These are phyloP conservation scores for Lepiota venenata DNA, from an alignment of 768 basidiomycete species.

Conservation along the genomic window DNA sequence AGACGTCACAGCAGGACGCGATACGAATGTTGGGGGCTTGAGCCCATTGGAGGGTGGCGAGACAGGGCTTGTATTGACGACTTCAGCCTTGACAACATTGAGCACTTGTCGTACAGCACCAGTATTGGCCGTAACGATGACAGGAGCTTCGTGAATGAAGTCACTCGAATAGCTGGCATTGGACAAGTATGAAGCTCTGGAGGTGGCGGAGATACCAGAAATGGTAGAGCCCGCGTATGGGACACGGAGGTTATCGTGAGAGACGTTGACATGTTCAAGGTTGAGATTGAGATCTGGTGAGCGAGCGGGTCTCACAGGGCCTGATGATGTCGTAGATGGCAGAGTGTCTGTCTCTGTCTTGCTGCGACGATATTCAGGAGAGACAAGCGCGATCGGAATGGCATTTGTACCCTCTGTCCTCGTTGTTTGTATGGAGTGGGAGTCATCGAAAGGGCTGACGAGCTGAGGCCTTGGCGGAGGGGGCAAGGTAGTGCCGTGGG, in stretches of 20 bases:
- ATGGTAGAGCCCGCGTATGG: conserved; percentile 44
- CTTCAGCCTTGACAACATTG: conserved; percentile 76
- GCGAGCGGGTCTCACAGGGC: conserved; percentile 53
- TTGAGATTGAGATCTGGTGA: conserved; percentile 61
- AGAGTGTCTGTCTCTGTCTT: conserved; percentile 23
- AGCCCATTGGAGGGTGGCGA: conserved; percentile 33
- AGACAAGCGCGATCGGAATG: conserved; percentile 80
- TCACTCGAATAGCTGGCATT: conserved; percentile 75
- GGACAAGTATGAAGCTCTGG: conserved; percentile 67
- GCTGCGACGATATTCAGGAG: conserved; percentile 47
- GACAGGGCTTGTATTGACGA: conserved; percentile 56
- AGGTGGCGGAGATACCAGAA: conserved; percentile 50
- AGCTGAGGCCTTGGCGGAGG: conserved; percentile 18
- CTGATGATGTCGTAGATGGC: conserved; percentile 34
- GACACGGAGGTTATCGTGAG: conserved; percentile 46
- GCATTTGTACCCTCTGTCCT: conserved; percentile 80
- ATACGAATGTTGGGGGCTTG: conserved; percentile 37
- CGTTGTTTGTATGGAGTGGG: conserved; percentile 80
- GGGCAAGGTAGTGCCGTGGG: conserved; percentile 17
- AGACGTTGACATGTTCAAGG: conserved; percentile 59
- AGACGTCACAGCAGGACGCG: conserved; percentile 48
- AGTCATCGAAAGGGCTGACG: conserved; percentile 73
- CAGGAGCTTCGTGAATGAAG: conserved; percentile 75
- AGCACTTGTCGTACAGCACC: conserved; percentile 67
- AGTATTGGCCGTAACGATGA: conserved; percentile 72